phyloP scores from a whole-genome alignment of 768 basidiomycete species.

The Pisolithus albus region DNA sequence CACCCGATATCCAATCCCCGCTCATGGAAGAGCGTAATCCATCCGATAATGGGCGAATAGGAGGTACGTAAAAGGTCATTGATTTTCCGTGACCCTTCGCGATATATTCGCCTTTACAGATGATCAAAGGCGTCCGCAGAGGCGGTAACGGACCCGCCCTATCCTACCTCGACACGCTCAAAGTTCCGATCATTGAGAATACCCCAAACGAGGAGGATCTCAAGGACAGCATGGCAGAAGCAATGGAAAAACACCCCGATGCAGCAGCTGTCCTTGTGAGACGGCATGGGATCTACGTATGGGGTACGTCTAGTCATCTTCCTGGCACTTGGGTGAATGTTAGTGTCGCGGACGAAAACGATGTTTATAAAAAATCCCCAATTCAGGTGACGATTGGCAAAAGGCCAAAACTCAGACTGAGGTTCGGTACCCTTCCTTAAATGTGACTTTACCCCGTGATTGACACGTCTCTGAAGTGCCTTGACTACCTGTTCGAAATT shows the following conservation, averaged over 20 bases:
- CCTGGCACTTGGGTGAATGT: no score
- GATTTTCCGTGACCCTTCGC: no score
- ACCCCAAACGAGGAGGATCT: slow-evolving; percentile 88
- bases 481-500: slow-evolving; percentile 88
- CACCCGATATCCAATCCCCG: no score
- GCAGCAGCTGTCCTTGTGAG: slow-evolving; percentile 74
- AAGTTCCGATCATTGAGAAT: slow-evolving; percentile 85
- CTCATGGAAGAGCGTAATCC: no score
- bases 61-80: neutral
- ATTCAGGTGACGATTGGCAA: slow-evolving; percentile 65
- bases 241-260: slow-evolving; percentile 74
- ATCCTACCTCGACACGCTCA: slow-evolving; percentile 80
- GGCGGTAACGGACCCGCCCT: slow-evolving; percentile 71
- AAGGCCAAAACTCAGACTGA: slow-evolving; percentile 87
- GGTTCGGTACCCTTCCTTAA: slow-evolving; percentile 29
- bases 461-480: slow-evolving; percentile 44
- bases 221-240: slow-evolving; percentile 81
- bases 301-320: slow-evolving; percentile 46
- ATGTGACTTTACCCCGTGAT: neutral
- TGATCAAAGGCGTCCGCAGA: slow-evolving; percentile 85
- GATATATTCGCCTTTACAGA: slow-evolving; percentile 35
- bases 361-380: slow-evolving; percentile 7
- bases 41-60: no score
- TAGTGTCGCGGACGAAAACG: neutral
- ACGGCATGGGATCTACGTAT: slow-evolving; percentile 78